Percentiles rank a stretch among this genome's conserved stretches.
Evolutionary conservation across 2,329 filamentous ascomycete species (phyloP).

Genomic region (Fusarium pilosicola): DNA sequence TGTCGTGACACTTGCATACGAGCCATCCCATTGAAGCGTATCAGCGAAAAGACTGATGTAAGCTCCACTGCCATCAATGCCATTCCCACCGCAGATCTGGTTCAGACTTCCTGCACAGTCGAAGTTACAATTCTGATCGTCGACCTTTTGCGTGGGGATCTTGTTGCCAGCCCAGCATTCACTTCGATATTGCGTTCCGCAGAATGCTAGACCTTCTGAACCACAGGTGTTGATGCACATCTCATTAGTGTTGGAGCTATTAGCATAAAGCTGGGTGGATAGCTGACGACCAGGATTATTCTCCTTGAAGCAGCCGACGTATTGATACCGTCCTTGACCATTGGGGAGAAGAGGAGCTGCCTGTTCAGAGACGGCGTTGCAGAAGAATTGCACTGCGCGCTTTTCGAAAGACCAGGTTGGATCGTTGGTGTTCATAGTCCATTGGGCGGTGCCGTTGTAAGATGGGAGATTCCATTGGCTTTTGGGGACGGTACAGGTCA

Average conservation of each 20-base stretch:
- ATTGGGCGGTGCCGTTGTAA: slow-evolving; percentile 59
- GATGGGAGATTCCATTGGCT: slow-evolving; percentile 65
- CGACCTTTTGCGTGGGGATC: slow-evolving; percentile 56
- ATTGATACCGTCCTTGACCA: slow-evolving; percentile 60
- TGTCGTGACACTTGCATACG: background rate
- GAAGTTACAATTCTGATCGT: slow-evolving; percentile 61
- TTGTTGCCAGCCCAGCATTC: slow-evolving; percentile 66
- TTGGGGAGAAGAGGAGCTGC: slow-evolving; percentile 57
- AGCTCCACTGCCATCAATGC: slow-evolving; percentile 46
- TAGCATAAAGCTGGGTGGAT: slow-evolving; percentile 53
- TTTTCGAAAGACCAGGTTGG: slow-evolving; percentile 57
- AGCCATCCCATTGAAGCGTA: slow-evolving; percentile 39
- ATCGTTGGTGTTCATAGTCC: slow-evolving; percentile 69
- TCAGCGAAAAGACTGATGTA: slow-evolving; percentile 62
- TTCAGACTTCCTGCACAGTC: slow-evolving; percentile 60
- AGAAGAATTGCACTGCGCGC: slow-evolving; percentile 62
- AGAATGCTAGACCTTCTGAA: slow-evolving; percentile 51
- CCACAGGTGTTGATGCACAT: slow-evolving; percentile 58
- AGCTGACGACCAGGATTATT: slow-evolving; percentile 66
- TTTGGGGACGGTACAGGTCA: slow-evolving; percentile 67
- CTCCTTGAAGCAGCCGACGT: slow-evolving; percentile 65
- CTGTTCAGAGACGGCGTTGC: slow-evolving; percentile 63
- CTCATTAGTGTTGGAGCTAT: slow-evolving; percentile 54
- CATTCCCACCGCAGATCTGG: slow-evolving; percentile 65
- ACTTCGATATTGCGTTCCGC: slow-evolving; percentile 59